Evolutionary conservation across 2,329 filamentous ascomycete genomes (phyloP).

Genomic region (Parafenestella ontariensis): DNA sequence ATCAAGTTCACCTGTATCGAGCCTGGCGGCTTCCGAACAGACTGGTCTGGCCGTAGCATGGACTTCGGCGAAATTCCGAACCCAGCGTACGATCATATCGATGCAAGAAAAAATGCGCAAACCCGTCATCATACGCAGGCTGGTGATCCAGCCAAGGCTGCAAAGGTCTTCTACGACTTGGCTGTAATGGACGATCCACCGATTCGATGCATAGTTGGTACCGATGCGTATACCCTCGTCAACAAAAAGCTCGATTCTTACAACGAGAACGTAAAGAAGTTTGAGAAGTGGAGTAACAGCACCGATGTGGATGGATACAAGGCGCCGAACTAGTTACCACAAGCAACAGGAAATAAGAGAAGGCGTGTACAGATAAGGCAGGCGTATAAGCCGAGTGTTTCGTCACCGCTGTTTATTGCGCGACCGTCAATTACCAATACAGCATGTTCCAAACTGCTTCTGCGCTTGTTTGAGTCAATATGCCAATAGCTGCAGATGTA

Average conservation of each 20-base stretch:
- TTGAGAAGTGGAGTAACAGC: constrained; percentile 58
- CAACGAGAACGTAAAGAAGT: constrained; percentile 57
- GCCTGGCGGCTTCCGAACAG: constrained; percentile 56
- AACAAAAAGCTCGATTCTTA: constrained; percentile 60
- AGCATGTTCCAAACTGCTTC: not conserved
- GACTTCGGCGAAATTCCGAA: constrained; percentile 54
- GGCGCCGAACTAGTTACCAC: constrained; percentile 21
- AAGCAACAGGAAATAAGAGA: not conserved
- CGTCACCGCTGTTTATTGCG: not conserved
- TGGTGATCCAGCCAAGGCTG: constrained; percentile 60
- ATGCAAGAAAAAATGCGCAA: constrained; percentile 52
- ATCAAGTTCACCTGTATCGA: constrained; percentile 57
- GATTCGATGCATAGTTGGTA: constrained; percentile 61
- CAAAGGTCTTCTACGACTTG: constrained; percentile 61
- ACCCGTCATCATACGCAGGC: constrained; percentile 54
- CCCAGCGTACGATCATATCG: constrained; percentile 58
- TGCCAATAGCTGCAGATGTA: not conserved
- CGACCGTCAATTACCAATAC: not conserved
- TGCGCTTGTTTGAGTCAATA: not conserved
- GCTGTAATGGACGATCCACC: constrained; percentile 61
- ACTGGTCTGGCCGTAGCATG: constrained; percentile 57
- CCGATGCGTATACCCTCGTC: constrained; percentile 59
- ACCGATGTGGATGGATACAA: constrained; percentile 55
- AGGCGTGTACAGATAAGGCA: not conserved
- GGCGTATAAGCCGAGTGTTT: not conserved